Conservation (phyloP, 78 protist genomes). For the Speleostelium caveatum region DNA sequence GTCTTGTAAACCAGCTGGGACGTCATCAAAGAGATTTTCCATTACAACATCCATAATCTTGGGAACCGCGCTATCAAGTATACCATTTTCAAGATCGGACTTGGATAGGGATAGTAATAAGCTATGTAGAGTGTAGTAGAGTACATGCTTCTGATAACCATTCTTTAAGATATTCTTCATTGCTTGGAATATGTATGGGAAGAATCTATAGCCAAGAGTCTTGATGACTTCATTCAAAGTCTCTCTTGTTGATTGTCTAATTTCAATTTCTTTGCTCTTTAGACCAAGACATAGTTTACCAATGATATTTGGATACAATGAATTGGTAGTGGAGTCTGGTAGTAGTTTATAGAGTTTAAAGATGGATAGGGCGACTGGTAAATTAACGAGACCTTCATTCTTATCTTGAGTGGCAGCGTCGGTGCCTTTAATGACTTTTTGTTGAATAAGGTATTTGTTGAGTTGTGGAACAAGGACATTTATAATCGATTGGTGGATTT, state of each 20-base stretch:
- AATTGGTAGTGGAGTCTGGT: constrained; percentile 4
- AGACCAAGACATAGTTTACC: constrained; percentile 55
- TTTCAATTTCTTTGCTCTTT: constrained; percentile 23
- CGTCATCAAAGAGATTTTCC: constrained; percentile 55
- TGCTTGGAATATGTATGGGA: constrained; percentile 61
- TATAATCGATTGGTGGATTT: constrained; percentile 42
- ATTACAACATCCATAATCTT: constrained; percentile 23
- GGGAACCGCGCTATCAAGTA: constrained; percentile 2
- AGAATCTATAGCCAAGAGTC: constrained; percentile 26
- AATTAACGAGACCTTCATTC: constrained; percentile 29
- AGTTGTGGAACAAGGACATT: constrained; percentile 10
- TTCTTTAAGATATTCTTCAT: constrained; percentile 10
- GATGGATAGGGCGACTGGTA: constrained; percentile 29
- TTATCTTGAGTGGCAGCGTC: not conserved
- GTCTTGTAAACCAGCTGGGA: constrained; percentile 30
- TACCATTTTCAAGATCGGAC: constrained; percentile 9
- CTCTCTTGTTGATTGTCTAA: constrained; percentile 30
- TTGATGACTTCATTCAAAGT: constrained; percentile 25
- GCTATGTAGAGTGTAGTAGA: constrained; percentile 16
- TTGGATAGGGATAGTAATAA: not conserved
- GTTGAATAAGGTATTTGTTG: constrained; percentile 28
- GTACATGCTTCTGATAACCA: constrained; percentile 57
- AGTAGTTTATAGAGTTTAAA: constrained; percentile 40
- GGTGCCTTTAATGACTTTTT: constrained; percentile 4
- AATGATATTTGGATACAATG: constrained; percentile 36